Evolutionary conservation across 2,329 filamentous ascomycete species (phyloP), one percentile per base, ranked within the genome.

Genomic region (Aspergillus fructus): DNA sequence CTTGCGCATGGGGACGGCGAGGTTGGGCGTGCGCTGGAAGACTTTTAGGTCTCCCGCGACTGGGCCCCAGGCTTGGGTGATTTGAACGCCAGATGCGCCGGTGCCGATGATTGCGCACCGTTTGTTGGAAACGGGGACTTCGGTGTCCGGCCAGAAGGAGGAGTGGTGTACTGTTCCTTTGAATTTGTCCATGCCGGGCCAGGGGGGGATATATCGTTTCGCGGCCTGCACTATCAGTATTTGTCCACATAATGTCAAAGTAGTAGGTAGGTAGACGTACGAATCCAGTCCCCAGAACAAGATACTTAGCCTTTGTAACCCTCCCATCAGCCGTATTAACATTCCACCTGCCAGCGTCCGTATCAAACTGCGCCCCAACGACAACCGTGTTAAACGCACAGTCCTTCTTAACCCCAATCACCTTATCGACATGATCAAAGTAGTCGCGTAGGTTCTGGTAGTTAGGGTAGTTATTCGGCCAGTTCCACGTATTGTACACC

Each of bases 121-220:
- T 61, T 77, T 77, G 46, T 68, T 66, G 23, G 42, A 47, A 7
- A 53, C 55, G 13, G 59, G 48, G 46, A 64, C 37, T 8, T 72
- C 67, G 4, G 69, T 56, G 34, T 69, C 65, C 0, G 76, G 74
- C 76, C 76, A 79, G 47, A 77, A 74, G 1, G 84, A 80, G 1
- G 81, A 81, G 64, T 87, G 84, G 48, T 85, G 75, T 5, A 85
- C 69, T 7, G 70, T 65, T 8, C 83, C 84, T 52, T 77, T 69
- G 71, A 84, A 87, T 9, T 56, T 59, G 13, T 72, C 64, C 30
- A 66, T n/a, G 3, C 78, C 79, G 1, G 66, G 56, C 65, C 66
- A 75, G 3, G 68, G 63, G 0, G 79, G 78, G 42, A 77, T 71
- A 56, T 80, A 73, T 0, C 71, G 67, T 63, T 79, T 79, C 9